Conservation (phyloP, 192 early-diverging fungal genomes). For the Entomortierella parvispora region DNA sequence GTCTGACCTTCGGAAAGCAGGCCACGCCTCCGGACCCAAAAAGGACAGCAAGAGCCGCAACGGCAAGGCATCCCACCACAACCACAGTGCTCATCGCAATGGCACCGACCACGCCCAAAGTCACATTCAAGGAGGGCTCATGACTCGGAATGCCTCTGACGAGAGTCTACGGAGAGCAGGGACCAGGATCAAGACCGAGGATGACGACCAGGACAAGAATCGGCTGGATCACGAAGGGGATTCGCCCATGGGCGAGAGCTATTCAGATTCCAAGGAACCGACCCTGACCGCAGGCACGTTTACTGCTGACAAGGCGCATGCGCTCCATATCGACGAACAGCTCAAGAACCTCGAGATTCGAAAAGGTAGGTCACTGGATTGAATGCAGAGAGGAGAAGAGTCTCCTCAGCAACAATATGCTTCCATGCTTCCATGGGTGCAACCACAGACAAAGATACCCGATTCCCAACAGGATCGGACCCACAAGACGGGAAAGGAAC, state of each 20-base stretch:
- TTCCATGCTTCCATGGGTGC: too few species aligned
- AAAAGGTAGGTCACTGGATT: slow-evolving; percentile 32
- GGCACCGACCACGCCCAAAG: not conserved
- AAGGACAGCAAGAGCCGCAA: slow-evolving; percentile 7
- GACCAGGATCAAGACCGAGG: slow-evolving; percentile 19
- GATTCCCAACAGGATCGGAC: too few species aligned
- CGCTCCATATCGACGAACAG: slow-evolving; percentile 43
- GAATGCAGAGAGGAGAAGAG: too few species aligned
- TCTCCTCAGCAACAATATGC: too few species aligned
- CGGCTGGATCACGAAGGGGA: slow-evolving; percentile 45
- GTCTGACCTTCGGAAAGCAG: slow-evolving; percentile 19
- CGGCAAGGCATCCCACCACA: slow-evolving; percentile 8
- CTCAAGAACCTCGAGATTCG: slow-evolving; percentile 53
- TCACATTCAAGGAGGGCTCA: slow-evolving; percentile 24
- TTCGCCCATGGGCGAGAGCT: slow-evolving; percentile 47
- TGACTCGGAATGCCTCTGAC: slow-evolving; percentile 39
- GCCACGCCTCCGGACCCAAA: not conserved
- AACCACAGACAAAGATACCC: too few species aligned
- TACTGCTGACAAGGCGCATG: slow-evolving; percentile 35
- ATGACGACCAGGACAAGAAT: not conserved
- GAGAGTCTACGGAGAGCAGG: slow-evolving; percentile 13
- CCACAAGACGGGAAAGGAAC: too few species aligned
- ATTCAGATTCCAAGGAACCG: slow-evolving; percentile 3
- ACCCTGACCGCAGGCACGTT: slow-evolving; percentile 14
- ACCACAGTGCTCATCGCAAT: slow-evolving; percentile 8